Base-by-base conservation (phyloP, 2,329 filamentous ascomycete species). In the Zopfia rhizophila region DNA sequence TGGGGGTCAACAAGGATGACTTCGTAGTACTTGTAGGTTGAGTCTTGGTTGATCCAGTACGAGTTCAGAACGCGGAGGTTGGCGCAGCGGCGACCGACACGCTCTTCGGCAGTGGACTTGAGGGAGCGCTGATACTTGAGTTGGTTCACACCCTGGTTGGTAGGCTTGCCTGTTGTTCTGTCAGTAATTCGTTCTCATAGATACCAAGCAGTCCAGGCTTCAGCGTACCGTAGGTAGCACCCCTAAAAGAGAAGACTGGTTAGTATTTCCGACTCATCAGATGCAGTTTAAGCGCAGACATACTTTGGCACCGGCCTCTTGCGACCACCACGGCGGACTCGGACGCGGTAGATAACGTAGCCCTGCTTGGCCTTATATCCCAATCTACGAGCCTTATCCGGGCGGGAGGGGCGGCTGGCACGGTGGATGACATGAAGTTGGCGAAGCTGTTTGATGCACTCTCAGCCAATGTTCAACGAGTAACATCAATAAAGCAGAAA, bases 281-380 rank as follows among this genome's bases (percentile, higher is more conserved):
- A 12, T 14, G 7, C 7, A 5, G 23, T 25, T 4, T 2, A 37
- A 2, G 10, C 38, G 2, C 19, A 14, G 33, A 69, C 68, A 36
- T 65, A 71, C 68, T 97, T 97, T 75, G 89, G 87, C 56, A 86
- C 91, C 72, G 93, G 94, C 79, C 86, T 86, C 92, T 99, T 99
- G 86, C 94, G 91, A 74, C 94, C 94, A 88, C 94, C 94, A 79
- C 94, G 91, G 78, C 94, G 90, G 72, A 99, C 94, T 77, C 94
- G 94, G 75, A 95, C 86, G 78, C 94, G 94, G 89, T 99, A 99
- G 89, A 99, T 91, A 77, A 99, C 94, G 85, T 97, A 99, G 80
- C 94, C 94, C 85, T 99, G 94, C 91, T 99, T 99, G 85, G 95
- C 94, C 90, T 99, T 99, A 91, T 99, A 99, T 73, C 94, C 94